Evolutionary conservation across 2,329 filamentous ascomycete species (phyloP).

Genomic region (Beauveria australis): DNA sequence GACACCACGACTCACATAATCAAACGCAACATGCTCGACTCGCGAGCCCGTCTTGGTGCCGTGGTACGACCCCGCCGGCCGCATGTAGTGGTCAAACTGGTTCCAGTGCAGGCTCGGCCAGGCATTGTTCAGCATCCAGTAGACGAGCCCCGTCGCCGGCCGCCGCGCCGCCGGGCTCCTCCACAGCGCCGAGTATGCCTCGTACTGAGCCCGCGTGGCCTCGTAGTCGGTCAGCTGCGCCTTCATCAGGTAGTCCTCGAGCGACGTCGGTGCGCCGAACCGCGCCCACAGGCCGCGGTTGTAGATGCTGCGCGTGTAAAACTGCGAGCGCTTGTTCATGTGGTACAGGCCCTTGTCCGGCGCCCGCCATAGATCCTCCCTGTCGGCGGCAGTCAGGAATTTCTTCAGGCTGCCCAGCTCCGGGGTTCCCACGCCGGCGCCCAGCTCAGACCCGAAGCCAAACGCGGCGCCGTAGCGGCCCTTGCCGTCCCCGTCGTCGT

Average conservation of each 20-base stretch:
- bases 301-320: slow-evolving; percentile 49
- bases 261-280: slow-evolving; percentile 41
- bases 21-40: slow-evolving; percentile 46
- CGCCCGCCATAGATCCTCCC: slow-evolving; percentile 47
- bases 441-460: slow-evolving; percentile 56
- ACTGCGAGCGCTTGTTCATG: slow-evolving; percentile 50
- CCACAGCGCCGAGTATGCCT: slow-evolving; percentile 46
- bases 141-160: slow-evolving; percentile 52
- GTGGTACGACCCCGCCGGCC: slow-evolving; percentile 49
- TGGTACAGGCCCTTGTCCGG: slow-evolving; percentile 48
- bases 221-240: slow-evolving; percentile 58
- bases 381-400: slow-evolving; percentile 43
- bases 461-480: slow-evolving; percentile 46
- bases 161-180: slow-evolving; percentile 38
- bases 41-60: slow-evolving; percentile 45
- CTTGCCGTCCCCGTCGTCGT: slow-evolving; percentile 20
- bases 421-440: slow-evolving; percentile 54
- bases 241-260: slow-evolving; percentile 52
- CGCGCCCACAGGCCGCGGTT: slow-evolving; percentile 43
- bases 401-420: slow-evolving; percentile 43
- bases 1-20: slow-evolving; percentile 38
- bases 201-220: slow-evolving; percentile 50
- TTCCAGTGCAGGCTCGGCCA: slow-evolving; percentile 61
- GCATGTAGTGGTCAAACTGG: slow-evolving; percentile 55
- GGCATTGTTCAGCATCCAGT: slow-evolving; percentile 61